These are phyloP conservation scores for Leucocoprinus leucothites DNA, from an alignment of 768 basidiomycete genomes.

Conservation along the genomic window DNA sequence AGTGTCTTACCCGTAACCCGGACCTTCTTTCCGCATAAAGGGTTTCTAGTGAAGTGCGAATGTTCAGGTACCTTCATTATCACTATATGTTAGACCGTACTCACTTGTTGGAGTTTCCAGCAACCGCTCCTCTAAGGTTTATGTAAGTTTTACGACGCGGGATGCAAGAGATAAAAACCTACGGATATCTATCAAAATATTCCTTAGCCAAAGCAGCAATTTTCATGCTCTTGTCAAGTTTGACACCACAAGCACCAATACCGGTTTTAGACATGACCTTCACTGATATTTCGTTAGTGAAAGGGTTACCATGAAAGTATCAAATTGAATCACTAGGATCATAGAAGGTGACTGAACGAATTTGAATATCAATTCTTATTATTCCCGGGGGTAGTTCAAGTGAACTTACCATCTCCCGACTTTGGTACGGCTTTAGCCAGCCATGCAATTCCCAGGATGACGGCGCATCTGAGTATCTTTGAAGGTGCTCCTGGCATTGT, in stretches of 20 bases:
- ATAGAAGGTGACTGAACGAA: conserved; percentile 5
- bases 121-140: not conserved
- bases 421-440: not conserved
- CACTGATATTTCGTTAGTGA: not conserved
- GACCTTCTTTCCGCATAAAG: conserved; percentile 3
- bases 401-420: not conserved
- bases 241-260: not conserved
- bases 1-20: not conserved
- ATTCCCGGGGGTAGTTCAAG: not conserved
- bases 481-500: not conserved
- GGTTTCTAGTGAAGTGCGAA: not conserved
- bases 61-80: not conserved
- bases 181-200: conserved; percentile 6
- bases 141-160: not conserved
- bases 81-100: not conserved
- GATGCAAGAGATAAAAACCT: not conserved
- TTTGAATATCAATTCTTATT: no score
- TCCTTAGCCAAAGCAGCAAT: not conserved
- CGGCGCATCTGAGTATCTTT: not conserved
- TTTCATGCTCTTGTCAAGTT: not conserved
- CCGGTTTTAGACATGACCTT: not conserved
- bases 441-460: not conserved
- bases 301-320: not conserved
- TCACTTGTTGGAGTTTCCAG: not conserved
- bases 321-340: not conserved